Evolutionary conservation across 139 green algal species (phyloP), one percentile per base, ranked within the genome.

Genomic region (Chlorella vulgaris): DNA sequence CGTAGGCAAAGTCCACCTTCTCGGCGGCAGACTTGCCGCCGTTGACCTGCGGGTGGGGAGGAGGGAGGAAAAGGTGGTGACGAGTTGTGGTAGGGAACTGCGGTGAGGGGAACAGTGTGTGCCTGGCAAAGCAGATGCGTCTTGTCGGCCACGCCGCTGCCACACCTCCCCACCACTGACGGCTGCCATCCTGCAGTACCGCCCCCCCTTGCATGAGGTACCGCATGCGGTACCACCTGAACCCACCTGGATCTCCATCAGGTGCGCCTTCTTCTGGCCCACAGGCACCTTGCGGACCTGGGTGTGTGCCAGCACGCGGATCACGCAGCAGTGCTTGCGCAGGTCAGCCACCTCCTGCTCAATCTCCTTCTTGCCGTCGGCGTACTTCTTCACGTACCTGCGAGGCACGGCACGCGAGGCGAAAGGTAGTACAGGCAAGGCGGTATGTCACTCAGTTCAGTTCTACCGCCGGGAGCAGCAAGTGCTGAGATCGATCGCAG

Each of bases 1-100:
- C 84, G 80, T 94, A 92, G 38, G 91, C 96, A 83, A 98, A 99
- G 90, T 98, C 93, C 33, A 99, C 97, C 96, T 99, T 99, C 74
- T 95, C 91, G 13, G 91, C 92, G 10, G 94, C 73, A 39, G 58
- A 86, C 18, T 29, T 69, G 78, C 97, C 97, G 75, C 97, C 97
- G 88, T 99, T 99, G 51, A 99, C 90, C 91, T 96, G 86, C n/a
- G 62, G 15, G 47, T 15, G 47, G 10, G 13, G 13, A 58, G 15
- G 47, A 15, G 10, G 10, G 1, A 74, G 62, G 29, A 76, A 7
- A 2, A 10, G 29, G 42, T 61, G 69, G 42, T 15, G 3, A n/a
- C n/a, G n/a, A 28, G 28, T 4, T 6, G n/a, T 29, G 31, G 42
- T 36, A 2, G 42, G 42, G 4, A n/a, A 40, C 13, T 13, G 7